phyloP scores from a whole-genome alignment of 495 filamentous ascomycete genomes.

The Aspergillus panamensis region DNA sequence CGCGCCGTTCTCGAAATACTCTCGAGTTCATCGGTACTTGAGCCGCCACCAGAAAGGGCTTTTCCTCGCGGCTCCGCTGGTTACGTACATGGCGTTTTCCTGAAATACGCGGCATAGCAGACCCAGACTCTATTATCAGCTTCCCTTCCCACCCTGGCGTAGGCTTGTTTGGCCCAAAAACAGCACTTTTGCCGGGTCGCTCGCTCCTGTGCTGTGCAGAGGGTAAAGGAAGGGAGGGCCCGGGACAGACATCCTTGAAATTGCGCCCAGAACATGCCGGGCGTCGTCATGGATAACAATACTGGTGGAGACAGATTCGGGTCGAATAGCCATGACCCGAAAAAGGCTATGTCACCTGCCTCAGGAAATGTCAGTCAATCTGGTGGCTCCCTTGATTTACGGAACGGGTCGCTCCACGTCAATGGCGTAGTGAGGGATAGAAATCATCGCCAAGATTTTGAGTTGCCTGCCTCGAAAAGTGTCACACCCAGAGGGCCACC shows the following conservation, averaged over 20 bases:
- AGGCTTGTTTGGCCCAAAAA: constrained; percentile 21
- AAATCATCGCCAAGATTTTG: constrained; percentile 15
- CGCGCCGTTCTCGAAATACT: no score
- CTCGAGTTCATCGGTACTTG: no score
- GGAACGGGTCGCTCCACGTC: constrained; percentile 30
- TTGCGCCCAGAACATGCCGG: constrained; percentile 40
- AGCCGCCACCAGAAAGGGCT: background rate
- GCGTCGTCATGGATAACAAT: constrained; percentile 45
- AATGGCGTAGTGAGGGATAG: constrained; percentile 29
- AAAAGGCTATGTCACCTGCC: constrained; percentile 25
- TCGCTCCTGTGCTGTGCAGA: constrained; percentile 29
- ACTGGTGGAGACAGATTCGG: constrained; percentile 30
- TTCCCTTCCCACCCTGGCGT: constrained; percentile 32
- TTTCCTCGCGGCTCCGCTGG: background rate
- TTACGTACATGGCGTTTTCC: constrained; percentile 30
- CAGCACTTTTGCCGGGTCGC: constrained; percentile 21
- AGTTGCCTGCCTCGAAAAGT: constrained; percentile 3
- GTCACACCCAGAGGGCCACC: constrained; percentile 44
- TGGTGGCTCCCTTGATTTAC: constrained; percentile 13
- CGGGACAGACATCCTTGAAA: constrained; percentile 7
- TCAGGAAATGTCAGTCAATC: constrained; percentile 17
- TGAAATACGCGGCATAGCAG: constrained; percentile 16
- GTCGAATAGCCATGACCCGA: constrained; percentile 23
- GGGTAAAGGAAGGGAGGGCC: constrained; percentile 34
- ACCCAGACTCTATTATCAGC: constrained; percentile 8